A percentile compares a stretch with the other conserved stretches of the same genome.
Conservation (phyloP, 139 green algal genomes). For the Chlorella sorokiniana region DNA sequence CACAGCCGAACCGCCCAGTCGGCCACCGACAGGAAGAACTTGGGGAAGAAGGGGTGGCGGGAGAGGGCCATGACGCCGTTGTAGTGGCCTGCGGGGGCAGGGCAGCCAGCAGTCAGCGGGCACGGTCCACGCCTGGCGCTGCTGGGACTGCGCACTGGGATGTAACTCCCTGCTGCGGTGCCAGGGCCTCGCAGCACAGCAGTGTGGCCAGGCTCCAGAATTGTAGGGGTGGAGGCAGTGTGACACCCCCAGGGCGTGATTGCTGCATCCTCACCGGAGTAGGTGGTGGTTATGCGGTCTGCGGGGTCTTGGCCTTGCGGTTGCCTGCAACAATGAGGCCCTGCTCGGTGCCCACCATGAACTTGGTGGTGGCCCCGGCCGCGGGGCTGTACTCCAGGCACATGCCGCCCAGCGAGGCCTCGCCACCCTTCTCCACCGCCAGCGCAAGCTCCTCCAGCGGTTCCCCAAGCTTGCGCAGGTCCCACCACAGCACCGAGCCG, state of each 20-base stretch:
- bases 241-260: too few relatives aligned
- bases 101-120: too few relatives aligned
- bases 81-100: conserved; percentile 73
- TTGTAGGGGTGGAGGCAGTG: too few relatives aligned
- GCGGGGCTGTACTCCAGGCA: conserved; percentile 79
- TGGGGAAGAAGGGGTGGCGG: conserved; percentile 89
- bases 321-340: conserved; percentile 86
- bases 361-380: conserved; percentile 92
- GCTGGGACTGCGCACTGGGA: too few relatives aligned
- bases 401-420: conserved; percentile 71
- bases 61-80: conserved; percentile 80
- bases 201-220: too few relatives aligned
- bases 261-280: conserved; percentile 42
- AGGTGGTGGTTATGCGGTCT: conserved; percentile 83
- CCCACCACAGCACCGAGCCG: conserved; percentile 86
- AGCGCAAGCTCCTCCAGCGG: conserved; percentile 68
- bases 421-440: conserved; percentile 66
- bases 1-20: conserved; percentile 93
- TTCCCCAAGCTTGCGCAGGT: conserved; percentile 84
- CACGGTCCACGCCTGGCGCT: too few relatives aligned
- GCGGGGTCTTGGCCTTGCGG: conserved; percentile 88
- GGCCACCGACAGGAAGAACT: conserved; percentile 91
- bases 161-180: too few relatives aligned
- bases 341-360: conserved; percentile 93
- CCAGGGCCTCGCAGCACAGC: too few relatives aligned